Base-by-base conservation (phyloP, 2,329 filamentous ascomycete genomes). In the Xylaria sp. region DNA sequence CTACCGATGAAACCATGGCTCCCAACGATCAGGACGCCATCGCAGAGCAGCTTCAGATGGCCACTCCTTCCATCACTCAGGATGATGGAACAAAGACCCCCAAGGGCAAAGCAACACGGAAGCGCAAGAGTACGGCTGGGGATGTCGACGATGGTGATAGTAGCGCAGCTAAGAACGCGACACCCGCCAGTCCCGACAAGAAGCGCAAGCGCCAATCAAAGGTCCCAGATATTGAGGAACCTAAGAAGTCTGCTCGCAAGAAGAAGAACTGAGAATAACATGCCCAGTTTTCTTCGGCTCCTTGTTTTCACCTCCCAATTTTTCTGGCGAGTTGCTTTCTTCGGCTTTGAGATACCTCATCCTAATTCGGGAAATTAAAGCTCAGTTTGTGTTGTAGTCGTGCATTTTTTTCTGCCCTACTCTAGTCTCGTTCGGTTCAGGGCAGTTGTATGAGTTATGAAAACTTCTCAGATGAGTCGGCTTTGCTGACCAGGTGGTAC, bases 171-270 rank as follows among this genome's bases (percentile, higher is more conserved):
- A 74, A 75, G 71, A 75, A 67, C 54, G 74, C 76, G 29, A 78
- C 78, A 29, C 80, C 82, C 25, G 80, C 80, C 58, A 86, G 83
- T 73, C 85, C 85, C 29, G 85, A 85, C 66, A 86, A 86, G 81
- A 89, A 88, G 84, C 81, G 85, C 68, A 83, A 87, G 76, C 78
- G 86, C 61, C 77, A 79, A 9, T 85, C 83, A 69, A 87, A 87
- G 80, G 82, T 78, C 40, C 77, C 77, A 27, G 83, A 85, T 60
- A 73, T 77, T 59, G 84, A 86, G 72, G 85, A 87, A 73, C 81
- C 83, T 64, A 85, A 85, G 81, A 86, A 85, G 78, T 83, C 81
- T 55, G 80, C 79, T 67, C 82, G 83, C 72, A 86, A 86, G 81
- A 86, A 86, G 83, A 80, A 75, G 70, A 68, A 65, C 77, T 79